Conservation (phyloP, 257 asterid species). For the Solanum bulbocastanum region DNA sequence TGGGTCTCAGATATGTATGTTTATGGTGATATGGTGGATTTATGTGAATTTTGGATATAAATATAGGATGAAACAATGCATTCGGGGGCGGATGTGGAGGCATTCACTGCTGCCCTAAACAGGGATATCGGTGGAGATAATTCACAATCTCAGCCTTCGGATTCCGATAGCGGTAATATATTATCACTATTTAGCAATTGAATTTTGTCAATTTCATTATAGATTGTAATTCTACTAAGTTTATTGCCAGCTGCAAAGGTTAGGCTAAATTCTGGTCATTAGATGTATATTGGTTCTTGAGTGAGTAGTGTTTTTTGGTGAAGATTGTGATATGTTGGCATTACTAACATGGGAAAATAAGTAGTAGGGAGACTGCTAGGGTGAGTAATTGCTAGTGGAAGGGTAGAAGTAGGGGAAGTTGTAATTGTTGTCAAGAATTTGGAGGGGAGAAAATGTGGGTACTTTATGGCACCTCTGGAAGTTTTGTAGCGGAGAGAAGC, state of each 20-base stretch:
- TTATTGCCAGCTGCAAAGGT: neutral
- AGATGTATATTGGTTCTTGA: neutral
- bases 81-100: slow-evolving; percentile 98
- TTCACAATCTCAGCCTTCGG: slow-evolving; percentile 43
- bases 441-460: neutral
- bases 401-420: neutral
- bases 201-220: neutral
- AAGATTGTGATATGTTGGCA: neutral
- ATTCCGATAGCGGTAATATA: slow-evolving; percentile 33
- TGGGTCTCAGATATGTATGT: neutral
- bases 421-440: neutral
- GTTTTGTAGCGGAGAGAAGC: neutral
- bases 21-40: neutral
- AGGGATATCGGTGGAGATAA: slow-evolving; percentile 78
- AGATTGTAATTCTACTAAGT: neutral
- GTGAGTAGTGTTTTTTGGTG: neutral
- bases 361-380: neutral
- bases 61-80: slow-evolving; percentile 90
- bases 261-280: neutral
- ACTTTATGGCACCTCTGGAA: neutral
- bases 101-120: slow-evolving; percentile 82
- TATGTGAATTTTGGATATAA: neutral
- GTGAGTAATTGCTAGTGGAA: neutral
- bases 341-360: neutral
- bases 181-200: neutral